These are phyloP conservation scores for Leishmania arabica DNA, from an alignment of 208 protist species.

Conservation along the genomic window DNA sequence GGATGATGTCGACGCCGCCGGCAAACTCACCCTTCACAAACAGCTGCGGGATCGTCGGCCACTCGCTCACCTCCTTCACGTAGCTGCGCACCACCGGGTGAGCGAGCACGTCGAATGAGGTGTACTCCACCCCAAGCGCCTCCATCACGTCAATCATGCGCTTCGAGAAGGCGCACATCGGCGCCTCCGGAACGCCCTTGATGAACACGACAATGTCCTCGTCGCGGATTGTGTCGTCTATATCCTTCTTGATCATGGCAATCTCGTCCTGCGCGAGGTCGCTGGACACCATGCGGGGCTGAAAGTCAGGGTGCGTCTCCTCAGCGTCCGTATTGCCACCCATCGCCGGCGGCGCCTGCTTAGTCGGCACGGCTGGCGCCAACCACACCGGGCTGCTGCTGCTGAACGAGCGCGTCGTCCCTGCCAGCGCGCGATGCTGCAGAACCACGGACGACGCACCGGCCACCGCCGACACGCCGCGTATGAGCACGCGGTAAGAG, in stretches of 20 bases:
- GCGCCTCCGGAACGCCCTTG: constrained; percentile 95
- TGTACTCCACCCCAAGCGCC: constrained; percentile 92
- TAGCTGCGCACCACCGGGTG: constrained; percentile 92
- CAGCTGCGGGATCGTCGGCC: constrained; percentile 97
- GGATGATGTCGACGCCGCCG: constrained; percentile 93
- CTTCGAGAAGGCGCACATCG: constrained; percentile 96
- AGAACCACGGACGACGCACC: background rate
- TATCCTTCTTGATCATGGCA: constrained; percentile 88
- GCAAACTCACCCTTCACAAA: constrained; percentile 96
- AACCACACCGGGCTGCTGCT: background rate
- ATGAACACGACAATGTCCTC: constrained; percentile 96
- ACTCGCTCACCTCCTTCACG: constrained; percentile 95
- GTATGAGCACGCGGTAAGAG: background rate
- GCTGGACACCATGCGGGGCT: constrained; percentile 68
- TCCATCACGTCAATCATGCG: constrained; percentile 93
- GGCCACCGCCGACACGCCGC: background rate
- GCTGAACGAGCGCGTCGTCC: background rate
- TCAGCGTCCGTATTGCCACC: constrained; percentile 69
- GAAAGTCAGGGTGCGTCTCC: constrained; percentile 90
- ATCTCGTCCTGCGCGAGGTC: constrained; percentile 80
- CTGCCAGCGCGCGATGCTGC: background rate
- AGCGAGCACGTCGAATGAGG: constrained; percentile 93
- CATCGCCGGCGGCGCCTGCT: background rate
- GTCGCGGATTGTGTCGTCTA: constrained; percentile 84
- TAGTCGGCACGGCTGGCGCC: background rate